Evolutionary conservation across 2,329 filamentous ascomycete genomes (phyloP), one percentile per base, ranked within the genome.

Genomic region (Alternaria angustiovoidea): DNA sequence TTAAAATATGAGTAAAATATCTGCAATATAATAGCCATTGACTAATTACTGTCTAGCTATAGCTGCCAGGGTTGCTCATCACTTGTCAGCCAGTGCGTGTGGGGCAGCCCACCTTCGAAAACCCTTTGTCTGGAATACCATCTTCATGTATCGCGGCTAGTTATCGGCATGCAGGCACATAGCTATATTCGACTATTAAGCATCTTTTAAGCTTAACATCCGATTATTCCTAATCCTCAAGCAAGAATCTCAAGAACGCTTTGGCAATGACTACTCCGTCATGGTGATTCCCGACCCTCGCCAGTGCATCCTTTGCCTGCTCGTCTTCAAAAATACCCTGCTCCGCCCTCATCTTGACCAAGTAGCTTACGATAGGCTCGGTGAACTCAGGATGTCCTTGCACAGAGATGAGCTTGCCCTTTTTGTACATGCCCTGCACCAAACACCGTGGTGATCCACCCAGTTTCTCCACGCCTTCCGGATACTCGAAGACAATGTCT

Each of bases 301-400:
- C 80, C 75, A 94, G 86, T 26, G 87, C 91, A 68, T 92, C 90
- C 57, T 87, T 79, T 67, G 87, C 94, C 61, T 90, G 78, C 18
- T 87, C 87, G 57, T 94, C 88, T 55, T 84, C 80, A 65, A 97
- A 91, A 22, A 95, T 83, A 1, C 91, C 92, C 48, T 81, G 81
- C 28, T 83, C 81, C 72, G 91, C 87, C 57, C 93, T 85, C 61
- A 85, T 80, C 61, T 85, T 83, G 55, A 94, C 78, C 38, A 96
- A 79, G 75, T 92, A 89, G 18, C 80, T 82, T 69, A 93, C 86
- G 65, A 96, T 93, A 16, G 88, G 85, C 60, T 84, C 83, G 4
- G 85, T 91, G 75, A 94, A 95, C 77, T 97, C 93, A 0, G 93
- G 93, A 77, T 96, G 93, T 6, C 92, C 93, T 81, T 97, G 93